These are phyloP conservation scores for Trichosporon asahii DNA, from an alignment of 1,284 basidiomycete species.

Conservation along the genomic window DNA sequence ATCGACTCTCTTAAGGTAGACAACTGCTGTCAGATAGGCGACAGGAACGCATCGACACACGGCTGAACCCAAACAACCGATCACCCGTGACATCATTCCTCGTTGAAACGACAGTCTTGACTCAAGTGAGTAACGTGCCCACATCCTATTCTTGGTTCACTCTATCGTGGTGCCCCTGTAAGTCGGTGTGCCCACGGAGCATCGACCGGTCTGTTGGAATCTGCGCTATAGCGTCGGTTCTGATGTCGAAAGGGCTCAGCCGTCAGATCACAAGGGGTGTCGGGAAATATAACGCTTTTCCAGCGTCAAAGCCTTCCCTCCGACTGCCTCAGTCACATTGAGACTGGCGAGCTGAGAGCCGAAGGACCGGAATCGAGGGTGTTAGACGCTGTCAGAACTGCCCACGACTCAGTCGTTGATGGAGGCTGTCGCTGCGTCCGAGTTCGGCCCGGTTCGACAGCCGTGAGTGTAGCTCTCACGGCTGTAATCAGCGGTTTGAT, in stretches of 20 bases:
- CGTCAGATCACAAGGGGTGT: neutral
- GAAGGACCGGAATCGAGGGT: neutral
- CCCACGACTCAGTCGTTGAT: no score
- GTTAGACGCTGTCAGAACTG: neutral
- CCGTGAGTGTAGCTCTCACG: neutral
- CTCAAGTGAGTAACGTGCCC: neutral
- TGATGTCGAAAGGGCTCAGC: neutral
- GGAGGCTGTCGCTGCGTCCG: neutral
- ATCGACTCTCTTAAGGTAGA: neutral
- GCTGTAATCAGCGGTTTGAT: neutral
- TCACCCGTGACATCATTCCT: neutral
- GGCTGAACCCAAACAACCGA: conserved; percentile 3
- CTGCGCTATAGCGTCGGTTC: neutral
- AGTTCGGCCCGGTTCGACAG: neutral
- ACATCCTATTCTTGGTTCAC: neutral
- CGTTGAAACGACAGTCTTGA: neutral
- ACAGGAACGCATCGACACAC: no score
- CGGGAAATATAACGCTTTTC: neutral
- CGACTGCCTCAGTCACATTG: neutral
- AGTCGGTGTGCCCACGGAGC: neutral
- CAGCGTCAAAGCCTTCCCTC: neutral
- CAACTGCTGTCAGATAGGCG: no score
- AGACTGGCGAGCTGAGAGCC: neutral
- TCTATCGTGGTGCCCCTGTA: neutral
- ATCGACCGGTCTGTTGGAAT: neutral